Conservation (phyloP, 1,139 yeast species). For the Nakaseomyces kungkrabaensis region DNA sequence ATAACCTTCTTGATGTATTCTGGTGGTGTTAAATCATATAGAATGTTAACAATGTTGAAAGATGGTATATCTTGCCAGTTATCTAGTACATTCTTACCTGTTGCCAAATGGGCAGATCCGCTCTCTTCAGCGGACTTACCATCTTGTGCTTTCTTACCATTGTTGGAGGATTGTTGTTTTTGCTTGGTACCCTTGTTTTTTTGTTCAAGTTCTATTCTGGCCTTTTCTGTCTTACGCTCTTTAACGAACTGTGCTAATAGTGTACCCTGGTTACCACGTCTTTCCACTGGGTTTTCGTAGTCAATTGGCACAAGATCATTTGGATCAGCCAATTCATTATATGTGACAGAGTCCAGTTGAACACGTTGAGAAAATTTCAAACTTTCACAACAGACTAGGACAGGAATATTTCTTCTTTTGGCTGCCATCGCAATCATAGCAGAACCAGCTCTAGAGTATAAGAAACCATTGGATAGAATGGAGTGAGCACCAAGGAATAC, state of each 20-base stretch:
- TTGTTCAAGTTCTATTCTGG: constrained; percentile 20
- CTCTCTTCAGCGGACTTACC: constrained; percentile 13
- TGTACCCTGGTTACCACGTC: constrained; percentile 40
- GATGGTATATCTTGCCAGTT: constrained; percentile 57
- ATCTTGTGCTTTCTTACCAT: constrained; percentile 3
- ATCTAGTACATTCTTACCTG: constrained; percentile 37
- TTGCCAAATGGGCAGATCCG: constrained; percentile 7
- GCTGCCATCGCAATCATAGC: constrained; percentile 91
- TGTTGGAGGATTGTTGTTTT: constrained; percentile 7
- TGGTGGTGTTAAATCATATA: constrained; percentile 94
- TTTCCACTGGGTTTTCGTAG: constrained; percentile 44
- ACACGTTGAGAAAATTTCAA: constrained; percentile 92
- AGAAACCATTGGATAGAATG: constrained; percentile 87
- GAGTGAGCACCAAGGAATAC: constrained; percentile 96
- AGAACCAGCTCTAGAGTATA: constrained; percentile 90
- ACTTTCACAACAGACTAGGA: constrained; percentile 89
- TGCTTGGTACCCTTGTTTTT: constrained; percentile 17
- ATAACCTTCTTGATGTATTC: constrained; percentile 88
- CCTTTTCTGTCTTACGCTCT: constrained; percentile 29
- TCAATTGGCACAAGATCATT: constrained; percentile 54
- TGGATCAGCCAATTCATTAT: constrained; percentile 83
- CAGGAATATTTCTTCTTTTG: constrained; percentile 81
- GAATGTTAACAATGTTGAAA: constrained; percentile 68
- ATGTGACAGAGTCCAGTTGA: constrained; percentile 88
- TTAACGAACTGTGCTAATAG: constrained; percentile 59